These are phyloP conservation scores for Trypanosoma mega DNA, from an alignment of 208 protist species.

Conservation along the genomic window DNA sequence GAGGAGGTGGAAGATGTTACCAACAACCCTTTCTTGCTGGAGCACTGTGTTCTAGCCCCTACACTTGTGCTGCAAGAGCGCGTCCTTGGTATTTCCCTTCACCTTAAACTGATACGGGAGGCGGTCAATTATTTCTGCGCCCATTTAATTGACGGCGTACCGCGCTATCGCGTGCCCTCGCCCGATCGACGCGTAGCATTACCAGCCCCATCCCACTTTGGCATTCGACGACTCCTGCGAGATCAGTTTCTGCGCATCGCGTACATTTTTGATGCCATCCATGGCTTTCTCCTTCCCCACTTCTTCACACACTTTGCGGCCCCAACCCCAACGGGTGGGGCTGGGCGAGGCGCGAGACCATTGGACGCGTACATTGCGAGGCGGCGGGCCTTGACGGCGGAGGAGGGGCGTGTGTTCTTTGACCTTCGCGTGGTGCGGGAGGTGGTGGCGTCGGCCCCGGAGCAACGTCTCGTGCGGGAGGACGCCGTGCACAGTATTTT, in stretches of 20 bases:
- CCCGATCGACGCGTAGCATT: slow-evolving; percentile 2
- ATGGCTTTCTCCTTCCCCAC: slow-evolving; percentile 7
- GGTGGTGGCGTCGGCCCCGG: slow-evolving; percentile 56
- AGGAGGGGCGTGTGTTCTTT: slow-evolving; percentile 42
- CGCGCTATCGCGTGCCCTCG: slow-evolving; percentile 1
- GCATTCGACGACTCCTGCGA: slow-evolving; percentile 22
- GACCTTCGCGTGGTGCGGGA: slow-evolving; percentile 42
- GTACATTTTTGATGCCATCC: slow-evolving; percentile 28
- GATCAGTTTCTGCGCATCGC: slow-evolving; percentile 28
- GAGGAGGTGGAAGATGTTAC: neutral
- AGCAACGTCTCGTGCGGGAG: slow-evolving; percentile 53
- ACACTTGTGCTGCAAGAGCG: slow-evolving; percentile 25
- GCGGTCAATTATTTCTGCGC: slow-evolving; percentile 51
- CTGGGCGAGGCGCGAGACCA: slow-evolving; percentile 20
- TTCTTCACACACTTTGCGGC: slow-evolving; percentile 16
- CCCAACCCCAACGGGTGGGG: neutral
- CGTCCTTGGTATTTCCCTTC: slow-evolving; percentile 26
- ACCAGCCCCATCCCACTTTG: slow-evolving; percentile 30
- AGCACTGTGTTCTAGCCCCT: slow-evolving; percentile 19
- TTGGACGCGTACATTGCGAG: slow-evolving; percentile 64
- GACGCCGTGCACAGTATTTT: slow-evolving; percentile 73
- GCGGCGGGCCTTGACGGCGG: slow-evolving; percentile 19
- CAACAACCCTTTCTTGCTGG: slow-evolving; percentile 19
- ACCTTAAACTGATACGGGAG: slow-evolving; percentile 19
- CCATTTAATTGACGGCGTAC: slow-evolving; percentile 37